These are phyloP conservation scores for Urtica urens DNA, from an alignment of 306 rosid genomes.

Conservation along the genomic window DNA sequence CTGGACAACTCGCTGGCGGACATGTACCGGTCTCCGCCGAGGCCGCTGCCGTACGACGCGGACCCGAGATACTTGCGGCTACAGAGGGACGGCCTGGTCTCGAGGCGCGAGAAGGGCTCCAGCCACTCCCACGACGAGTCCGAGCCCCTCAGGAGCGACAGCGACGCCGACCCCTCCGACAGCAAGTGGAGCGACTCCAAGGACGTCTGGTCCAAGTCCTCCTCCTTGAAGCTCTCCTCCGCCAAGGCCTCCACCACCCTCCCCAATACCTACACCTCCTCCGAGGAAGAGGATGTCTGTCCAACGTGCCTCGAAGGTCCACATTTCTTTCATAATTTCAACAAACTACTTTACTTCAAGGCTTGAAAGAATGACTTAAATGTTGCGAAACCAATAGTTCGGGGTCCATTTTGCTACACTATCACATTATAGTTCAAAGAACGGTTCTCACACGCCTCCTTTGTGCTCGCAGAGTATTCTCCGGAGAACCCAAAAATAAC, in stretches of 20 bases:
- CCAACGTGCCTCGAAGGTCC: constrained; percentile 98
- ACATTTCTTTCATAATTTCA: too few species aligned
- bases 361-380: too few species aligned
- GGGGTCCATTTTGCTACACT: too few species aligned
- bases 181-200: constrained; percentile 75
- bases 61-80: constrained; percentile 61
- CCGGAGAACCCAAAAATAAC: constrained; percentile 84
- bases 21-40: constrained; percentile 88
- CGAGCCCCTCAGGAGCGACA: constrained; percentile 71
- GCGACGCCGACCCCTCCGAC: constrained; percentile 41
- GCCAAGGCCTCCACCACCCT: constrained; percentile 43
- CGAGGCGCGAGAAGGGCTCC: constrained; percentile 87
- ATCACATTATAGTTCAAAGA: constrained; percentile 13
- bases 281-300: constrained; percentile 90
- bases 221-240: constrained; percentile 45
- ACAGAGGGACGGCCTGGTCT: constrained; percentile 69
- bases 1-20: constrained; percentile 72
- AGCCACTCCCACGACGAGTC: constrained; percentile 81
- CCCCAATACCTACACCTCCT: constrained; percentile 39
- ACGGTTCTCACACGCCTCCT: constrained; percentile 5
- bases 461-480: constrained; percentile 57
- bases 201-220: constrained; percentile 53
- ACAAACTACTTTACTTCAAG: too few species aligned
- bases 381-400: too few species aligned
- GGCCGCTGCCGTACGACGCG: constrained; percentile 92